Evolutionary conservation across 305 asterid genomes (phyloP).

Genomic region (Fraxinus albicans): DNA sequence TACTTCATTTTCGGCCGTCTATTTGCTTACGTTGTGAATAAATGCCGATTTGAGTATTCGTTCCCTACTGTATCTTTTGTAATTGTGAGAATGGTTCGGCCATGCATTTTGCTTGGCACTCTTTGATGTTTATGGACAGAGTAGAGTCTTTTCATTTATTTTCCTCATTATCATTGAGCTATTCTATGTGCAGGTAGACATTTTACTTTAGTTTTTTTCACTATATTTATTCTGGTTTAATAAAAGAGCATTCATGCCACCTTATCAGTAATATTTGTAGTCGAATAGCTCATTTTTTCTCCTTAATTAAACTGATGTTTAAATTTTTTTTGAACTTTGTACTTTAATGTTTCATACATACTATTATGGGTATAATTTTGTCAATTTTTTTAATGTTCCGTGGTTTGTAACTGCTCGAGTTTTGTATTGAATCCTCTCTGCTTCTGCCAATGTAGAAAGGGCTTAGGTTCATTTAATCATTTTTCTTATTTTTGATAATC

Average conservation of each 20-base stretch:
- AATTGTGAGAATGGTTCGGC: slow-evolving; percentile 6
- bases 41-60: not conserved
- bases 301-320: not conserved
- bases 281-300: not conserved
- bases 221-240: slow-evolving; percentile 9
- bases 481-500: not conserved
- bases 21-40: slow-evolving; percentile 6
- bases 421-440: not conserved
- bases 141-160: slow-evolving; percentile 27
- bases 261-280: not conserved
- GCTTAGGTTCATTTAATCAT: not conserved
- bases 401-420: not conserved
- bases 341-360: not conserved
- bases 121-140: slow-evolving; percentile 24
- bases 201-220: slow-evolving; percentile 27
- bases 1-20: not conserved
- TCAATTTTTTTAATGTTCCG: not conserved
- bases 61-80: not conserved
- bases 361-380: not conserved
- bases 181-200: slow-evolving; percentile 20
- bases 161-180: slow-evolving; percentile 28
- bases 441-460: not conserved
- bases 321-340: not conserved
- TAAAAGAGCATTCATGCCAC: not conserved
- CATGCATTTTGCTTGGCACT: slow-evolving; percentile 32